Evolutionary conservation across 2,329 filamentous ascomycete genomes (phyloP).

Genomic region (Talaromyces islandicus): DNA sequence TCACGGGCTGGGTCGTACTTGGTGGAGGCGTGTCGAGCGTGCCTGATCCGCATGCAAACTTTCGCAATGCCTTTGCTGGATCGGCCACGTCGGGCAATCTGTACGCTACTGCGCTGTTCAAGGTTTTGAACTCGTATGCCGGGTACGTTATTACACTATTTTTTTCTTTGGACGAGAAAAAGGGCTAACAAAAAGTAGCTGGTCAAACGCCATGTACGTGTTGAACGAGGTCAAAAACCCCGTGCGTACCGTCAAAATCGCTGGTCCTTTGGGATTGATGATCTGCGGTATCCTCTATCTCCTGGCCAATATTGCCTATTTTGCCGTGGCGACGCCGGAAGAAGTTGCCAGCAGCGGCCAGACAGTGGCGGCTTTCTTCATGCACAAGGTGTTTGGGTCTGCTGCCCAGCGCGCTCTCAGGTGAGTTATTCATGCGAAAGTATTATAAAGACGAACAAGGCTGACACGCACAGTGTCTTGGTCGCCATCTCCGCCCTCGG

Average conservation of each 20-base stretch:
- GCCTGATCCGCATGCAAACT: constrained; percentile 10
- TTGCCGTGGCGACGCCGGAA: constrained; percentile 47
- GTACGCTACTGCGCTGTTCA: constrained; percentile 48
- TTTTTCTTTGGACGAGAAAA: constrained; percentile 24
- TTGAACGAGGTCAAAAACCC: constrained; percentile 50
- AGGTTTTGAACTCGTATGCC: constrained; percentile 52
- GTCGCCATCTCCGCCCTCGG: constrained; percentile 8
- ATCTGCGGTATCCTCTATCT: constrained; percentile 47
- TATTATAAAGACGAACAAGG: background rate
- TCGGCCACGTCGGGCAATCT: constrained; percentile 32
- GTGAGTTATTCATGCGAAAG: constrained; percentile 30
- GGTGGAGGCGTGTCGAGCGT: constrained; percentile 7
- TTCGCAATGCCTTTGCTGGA: constrained; percentile 10
- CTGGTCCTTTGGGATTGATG: constrained; percentile 46
- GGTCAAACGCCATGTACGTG: constrained; percentile 24
- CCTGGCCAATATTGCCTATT: constrained; percentile 51
- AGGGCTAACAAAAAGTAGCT: constrained; percentile 14
- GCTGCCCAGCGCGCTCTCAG: constrained; percentile 33
- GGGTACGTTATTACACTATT: constrained; percentile 32
- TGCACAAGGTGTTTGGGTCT: constrained; percentile 35
- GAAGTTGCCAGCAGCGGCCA: constrained; percentile 46
- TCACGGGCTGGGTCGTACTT: constrained; percentile 26
- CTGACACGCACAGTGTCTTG: background rate
- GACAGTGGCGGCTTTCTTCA: constrained; percentile 49
- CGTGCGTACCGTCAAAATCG: constrained; percentile 48